Evolutionary conservation across 2,329 filamentous ascomycete species (phyloP).

Genomic region (Hypoxylon sp.): DNA sequence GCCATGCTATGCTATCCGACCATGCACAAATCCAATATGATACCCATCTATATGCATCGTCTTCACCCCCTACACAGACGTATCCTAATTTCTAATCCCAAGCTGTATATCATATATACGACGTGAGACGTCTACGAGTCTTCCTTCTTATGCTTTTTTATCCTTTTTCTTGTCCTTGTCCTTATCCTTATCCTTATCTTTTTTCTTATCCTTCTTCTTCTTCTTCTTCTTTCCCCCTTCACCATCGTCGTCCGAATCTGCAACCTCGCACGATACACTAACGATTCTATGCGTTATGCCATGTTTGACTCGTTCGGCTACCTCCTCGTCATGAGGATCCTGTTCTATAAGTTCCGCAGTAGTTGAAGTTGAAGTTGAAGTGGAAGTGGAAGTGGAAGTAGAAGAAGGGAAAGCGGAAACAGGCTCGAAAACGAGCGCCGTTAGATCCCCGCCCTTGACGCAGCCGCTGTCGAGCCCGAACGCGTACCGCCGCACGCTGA

Average conservation of each 20-base stretch:
- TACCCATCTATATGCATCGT: neutral
- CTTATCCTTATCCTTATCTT: conserved; percentile 17
- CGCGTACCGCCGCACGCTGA: conserved; percentile 74
- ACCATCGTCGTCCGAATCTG: conserved; percentile 12
- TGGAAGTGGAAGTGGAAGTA: neutral
- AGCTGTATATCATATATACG: neutral
- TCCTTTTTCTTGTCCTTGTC: conserved; percentile 24
- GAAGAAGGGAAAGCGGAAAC: conserved; percentile 14
- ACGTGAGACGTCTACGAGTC: conserved; percentile 1
- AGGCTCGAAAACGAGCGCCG: conserved; percentile 80
- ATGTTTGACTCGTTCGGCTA: conserved; percentile 3
- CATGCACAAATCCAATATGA: neutral
- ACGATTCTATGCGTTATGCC: conserved; percentile 45
- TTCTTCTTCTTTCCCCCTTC: conserved; percentile 32
- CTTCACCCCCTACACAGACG: neutral
- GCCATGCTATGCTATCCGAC: conserved; percentile 30
- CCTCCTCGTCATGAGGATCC: conserved; percentile 24
- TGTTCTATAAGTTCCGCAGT: neutral
- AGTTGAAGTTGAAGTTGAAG: neutral
- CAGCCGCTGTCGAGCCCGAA: conserved; percentile 91
- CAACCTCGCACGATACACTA: conserved; percentile 42
- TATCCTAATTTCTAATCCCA: neutral
- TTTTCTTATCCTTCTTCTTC: conserved; percentile 16
- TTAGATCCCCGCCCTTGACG: conserved; percentile 80
- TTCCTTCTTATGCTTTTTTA: conserved; percentile 10